Evolutionary conservation across 306 rosid species (phyloP).

Genomic region (Gastrolobium bilobum): DNA sequence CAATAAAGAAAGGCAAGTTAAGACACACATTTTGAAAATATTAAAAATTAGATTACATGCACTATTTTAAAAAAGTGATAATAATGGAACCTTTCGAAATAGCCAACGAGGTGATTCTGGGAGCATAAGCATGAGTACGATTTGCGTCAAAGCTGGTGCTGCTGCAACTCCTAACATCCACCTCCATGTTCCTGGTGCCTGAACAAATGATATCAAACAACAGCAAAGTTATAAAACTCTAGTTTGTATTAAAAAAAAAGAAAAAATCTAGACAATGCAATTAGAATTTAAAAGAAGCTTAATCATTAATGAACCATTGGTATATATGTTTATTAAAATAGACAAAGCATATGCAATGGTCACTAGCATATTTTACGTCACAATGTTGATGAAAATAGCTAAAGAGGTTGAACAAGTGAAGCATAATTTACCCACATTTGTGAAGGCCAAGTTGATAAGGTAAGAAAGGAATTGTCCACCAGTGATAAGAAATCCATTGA

Average conservation of each 20-base stretch:
- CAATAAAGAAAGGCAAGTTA: not conserved
- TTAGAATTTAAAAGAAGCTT: not conserved
- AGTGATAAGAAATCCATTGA: constrained; percentile 73
- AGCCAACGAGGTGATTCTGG: constrained; percentile 86
- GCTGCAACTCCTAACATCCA: constrained; percentile 86
- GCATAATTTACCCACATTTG: constrained; percentile 50
- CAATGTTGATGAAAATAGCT: not conserved
- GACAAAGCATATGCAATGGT: not conserved
- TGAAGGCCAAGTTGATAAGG: constrained; percentile 72
- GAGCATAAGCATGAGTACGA: constrained; percentile 58
- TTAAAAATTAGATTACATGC: not conserved
- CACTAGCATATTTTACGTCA: not conserved
- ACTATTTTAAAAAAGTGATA: not conserved
- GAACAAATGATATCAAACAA: constrained; percentile 12
- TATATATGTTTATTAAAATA: not conserved
- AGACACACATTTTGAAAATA: not conserved
- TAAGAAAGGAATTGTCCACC: constrained; percentile 80
- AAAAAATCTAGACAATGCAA: not conserved
- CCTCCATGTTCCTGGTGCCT: constrained; percentile 80
- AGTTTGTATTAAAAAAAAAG: no score
- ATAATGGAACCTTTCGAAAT: constrained; percentile 61
- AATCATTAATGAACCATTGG: not conserved
- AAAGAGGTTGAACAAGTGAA: not conserved
- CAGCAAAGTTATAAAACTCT: not conserved
- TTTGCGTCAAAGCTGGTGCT: constrained; percentile 65